A percentile compares a stretch with the other conserved stretches of the same genome.
Evolutionary conservation across 1,284 basidiomycete genomes (phyloP).

Genomic region (Malassezia equina): DNA sequence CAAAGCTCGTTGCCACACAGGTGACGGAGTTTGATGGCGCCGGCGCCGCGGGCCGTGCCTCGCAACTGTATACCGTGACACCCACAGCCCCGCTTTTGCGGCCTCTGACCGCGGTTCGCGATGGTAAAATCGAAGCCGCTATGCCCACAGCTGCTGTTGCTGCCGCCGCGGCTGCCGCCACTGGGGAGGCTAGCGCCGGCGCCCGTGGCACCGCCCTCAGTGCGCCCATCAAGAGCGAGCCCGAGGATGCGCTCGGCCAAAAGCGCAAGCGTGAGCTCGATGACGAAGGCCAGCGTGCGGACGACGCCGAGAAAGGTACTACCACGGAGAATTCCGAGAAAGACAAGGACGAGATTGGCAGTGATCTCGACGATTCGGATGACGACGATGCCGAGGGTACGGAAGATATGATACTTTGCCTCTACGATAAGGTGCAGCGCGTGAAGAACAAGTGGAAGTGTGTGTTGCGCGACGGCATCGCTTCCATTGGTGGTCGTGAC

Average conservation of each 20-base stretch:
- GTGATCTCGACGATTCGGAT: conserved; percentile 88
- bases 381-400: conserved; percentile 51
- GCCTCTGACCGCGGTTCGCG: conserved; percentile 18
- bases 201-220: background rate
- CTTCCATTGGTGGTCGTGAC: conserved; percentile 90
- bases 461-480: conserved; percentile 95
- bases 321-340: conserved; percentile 31
- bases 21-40: conserved; percentile 81
- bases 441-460: conserved; percentile 99
- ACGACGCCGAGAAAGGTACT: conserved; percentile 31
- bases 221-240: background rate
- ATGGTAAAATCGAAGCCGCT: background rate
- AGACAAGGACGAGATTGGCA: conserved; percentile 76
- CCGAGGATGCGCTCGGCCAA: conserved; percentile 14
- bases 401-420: conserved; percentile 88
- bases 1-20: conserved; percentile 77
- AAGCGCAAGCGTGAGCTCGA: conserved; percentile 22
- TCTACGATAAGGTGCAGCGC: conserved; percentile 95
- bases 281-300: conserved; percentile 12
- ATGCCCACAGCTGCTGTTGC: background rate
- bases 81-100: background rate
- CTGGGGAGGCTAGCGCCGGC: no score
- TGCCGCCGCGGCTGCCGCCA: background rate
- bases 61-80: conserved; percentile 15
- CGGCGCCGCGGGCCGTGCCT: conserved; percentile 18